phyloP scores from a whole-genome alignment of 768 basidiomycete species.

The Hypsizygus marmoreus region DNA sequence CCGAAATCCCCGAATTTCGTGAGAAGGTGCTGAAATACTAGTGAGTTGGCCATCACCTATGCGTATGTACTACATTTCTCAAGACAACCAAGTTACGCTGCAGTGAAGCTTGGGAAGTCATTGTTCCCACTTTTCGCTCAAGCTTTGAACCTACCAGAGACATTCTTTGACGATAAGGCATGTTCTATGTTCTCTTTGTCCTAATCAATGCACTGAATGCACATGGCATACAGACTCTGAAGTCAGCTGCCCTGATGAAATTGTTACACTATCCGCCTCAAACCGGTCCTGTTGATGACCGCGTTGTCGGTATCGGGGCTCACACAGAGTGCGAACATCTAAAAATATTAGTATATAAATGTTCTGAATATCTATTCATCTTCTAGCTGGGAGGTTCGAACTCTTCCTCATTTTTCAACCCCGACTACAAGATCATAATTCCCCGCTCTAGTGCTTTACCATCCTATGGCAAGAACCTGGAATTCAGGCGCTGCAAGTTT shows the following conservation, averaged over 20 bases:
- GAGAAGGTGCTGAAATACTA: slow-evolving; percentile 64
- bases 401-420: background rate
- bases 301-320: slow-evolving; percentile 72
- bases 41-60: slow-evolving; percentile 36
- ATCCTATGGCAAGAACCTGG: slow-evolving; percentile 81
- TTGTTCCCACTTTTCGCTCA: slow-evolving; percentile 88
- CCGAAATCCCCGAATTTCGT: slow-evolving; percentile 59
- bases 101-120: slow-evolving; percentile 48
- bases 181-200: slow-evolving; percentile 6
- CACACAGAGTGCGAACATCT: slow-evolving; percentile 77
- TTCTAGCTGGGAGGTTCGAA: slow-evolving; percentile 51
- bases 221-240: slow-evolving; percentile 71
- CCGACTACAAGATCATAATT: background rate
- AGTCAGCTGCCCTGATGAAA: slow-evolving; percentile 84
- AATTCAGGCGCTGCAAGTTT: slow-evolving; percentile 78
- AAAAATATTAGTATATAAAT: no score
- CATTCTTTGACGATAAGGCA: slow-evolving; percentile 85
- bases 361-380: no score
- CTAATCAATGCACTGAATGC: no score
- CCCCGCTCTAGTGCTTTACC: slow-evolving; percentile 64
- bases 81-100: slow-evolving; percentile 33
- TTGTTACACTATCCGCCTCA: slow-evolving; percentile 77
- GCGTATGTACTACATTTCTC: background rate
- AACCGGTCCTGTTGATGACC: slow-evolving; percentile 43
- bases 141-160: slow-evolving; percentile 70